Evolutionary conservation across 768 basidiomycete genomes (phyloP).

Genomic region (Auriscalpium vulgare): DNA sequence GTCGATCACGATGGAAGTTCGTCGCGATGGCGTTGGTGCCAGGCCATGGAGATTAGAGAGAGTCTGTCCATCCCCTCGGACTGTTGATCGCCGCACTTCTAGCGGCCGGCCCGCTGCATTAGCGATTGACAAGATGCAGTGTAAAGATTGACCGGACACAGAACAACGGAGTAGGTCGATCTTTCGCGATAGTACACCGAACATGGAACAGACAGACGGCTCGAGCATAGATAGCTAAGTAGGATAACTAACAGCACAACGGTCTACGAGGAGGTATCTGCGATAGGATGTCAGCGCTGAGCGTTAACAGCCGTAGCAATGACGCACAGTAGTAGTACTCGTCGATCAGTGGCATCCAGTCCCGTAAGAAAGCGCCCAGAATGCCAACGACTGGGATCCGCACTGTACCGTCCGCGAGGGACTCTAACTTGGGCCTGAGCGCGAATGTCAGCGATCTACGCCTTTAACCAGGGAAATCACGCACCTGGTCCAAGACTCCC

Average conservation of each 20-base stretch:
- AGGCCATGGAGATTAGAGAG: too few relatives aligned
- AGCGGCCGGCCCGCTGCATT: too few relatives aligned
- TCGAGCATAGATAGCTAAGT: background rate
- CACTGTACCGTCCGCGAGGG: conserved; percentile 46
- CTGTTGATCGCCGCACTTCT: too few relatives aligned
- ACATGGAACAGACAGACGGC: too few relatives aligned
- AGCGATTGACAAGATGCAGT: too few relatives aligned
- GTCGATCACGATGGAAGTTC: too few relatives aligned
- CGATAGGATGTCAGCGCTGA: background rate
- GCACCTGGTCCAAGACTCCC: conserved; percentile 72
- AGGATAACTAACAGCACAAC: background rate
- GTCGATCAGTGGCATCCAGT: conserved; percentile 85
- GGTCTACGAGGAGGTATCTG: conserved; percentile 12
- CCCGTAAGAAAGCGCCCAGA: conserved; percentile 61
- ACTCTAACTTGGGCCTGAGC: conserved; percentile 67
- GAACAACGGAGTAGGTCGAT: too few relatives aligned
- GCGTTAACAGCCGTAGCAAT: background rate
- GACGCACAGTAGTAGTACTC: conserved; percentile 86
- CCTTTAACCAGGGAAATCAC: background rate
- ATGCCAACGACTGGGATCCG: conserved; percentile 59
- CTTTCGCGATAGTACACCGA: too few relatives aligned
- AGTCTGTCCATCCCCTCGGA: too few relatives aligned
- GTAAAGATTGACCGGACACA: too few relatives aligned
- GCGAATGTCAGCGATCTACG: too few relatives aligned
- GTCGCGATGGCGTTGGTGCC: too few relatives aligned